Evolutionary conservation across 2,329 filamentous ascomycete species (phyloP), one percentile per base, ranked within the genome.

Genomic region (Aspergillus sp.): DNA sequence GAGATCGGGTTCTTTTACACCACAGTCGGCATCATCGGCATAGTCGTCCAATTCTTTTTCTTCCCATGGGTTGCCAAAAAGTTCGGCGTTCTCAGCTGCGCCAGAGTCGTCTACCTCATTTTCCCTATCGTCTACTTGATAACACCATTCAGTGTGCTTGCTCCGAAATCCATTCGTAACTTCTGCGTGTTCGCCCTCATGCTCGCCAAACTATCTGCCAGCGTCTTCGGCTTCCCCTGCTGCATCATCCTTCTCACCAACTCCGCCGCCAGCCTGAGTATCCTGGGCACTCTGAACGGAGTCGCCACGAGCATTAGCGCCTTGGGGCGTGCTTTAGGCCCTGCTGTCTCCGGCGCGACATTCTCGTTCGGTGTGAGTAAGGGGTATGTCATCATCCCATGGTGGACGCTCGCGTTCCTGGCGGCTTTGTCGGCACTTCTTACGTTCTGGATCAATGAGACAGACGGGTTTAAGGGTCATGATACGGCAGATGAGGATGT

Each of bases 211-310:
- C 83, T 85, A 7, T 77, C 86, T 46, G 80, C 78, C 35, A 81
- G 83, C 49, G 93, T 94, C 53, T 84, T 96, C 59, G 85, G 85
- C 1, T 96, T 96, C 63, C 91, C 93, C 0, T 93, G 87, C 59
- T 84, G 80, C 28, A 94, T 88, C 4, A 96, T 97, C 56, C 74
- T 97, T 42, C 77, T 97, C 34, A 96, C 90, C 29, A 96, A 96
- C 68, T 88, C 84, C 7, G 88, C 88, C 4, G 69, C 76, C 1
- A 89, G 84, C 46, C 71, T 95, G 10, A 73, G 78, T 39, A 79
- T 94, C 7, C 77, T 97, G 4, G 90, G 89, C 1, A 96, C 90
- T 0, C 71, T 97, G 46, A 97, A 97, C 60, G 93, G 91, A 2
- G 82, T 95, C 51, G 90, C 88, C 0, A 95, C 90, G 0, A 86